Evolutionary conservation across 176 grass and related monocot species (phyloP), one percentile per base, ranked within the genome.

Genomic region (Calamus simplicifolius): DNA sequence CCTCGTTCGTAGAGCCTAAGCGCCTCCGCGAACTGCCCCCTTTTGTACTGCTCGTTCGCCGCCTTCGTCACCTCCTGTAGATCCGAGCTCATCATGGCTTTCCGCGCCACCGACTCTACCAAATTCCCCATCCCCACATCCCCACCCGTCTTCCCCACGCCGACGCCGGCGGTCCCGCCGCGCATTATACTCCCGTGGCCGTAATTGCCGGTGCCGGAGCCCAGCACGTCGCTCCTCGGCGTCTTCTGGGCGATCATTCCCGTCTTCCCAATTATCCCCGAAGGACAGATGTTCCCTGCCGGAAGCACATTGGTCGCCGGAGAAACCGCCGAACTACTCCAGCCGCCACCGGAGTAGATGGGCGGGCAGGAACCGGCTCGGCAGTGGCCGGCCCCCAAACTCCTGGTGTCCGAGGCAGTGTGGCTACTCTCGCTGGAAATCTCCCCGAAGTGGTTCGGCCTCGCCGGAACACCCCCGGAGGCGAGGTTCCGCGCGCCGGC

Each of bases 171-270:
- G 0, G 66, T 48, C 26, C 57, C 63, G 27, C 80, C 75, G 0
- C 76, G 64, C 77, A 95, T 78, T 66, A 95, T 70, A 55, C 79
- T 86, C 4, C 90, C 90, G 25, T 95, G 80, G 55, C 90, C 90
- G 25, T 95, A 89, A 72, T 86, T 29, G 2, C 75, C 79, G 4
- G 60, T 75, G 17, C 82, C 85, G 12, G 79, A 86, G 77, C 85
- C 72, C 5, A 89, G 73, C 30, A 89, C 82, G 59, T 71, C 76
- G 73, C 61, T 49, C 77, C 83, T 12, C 71, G 29, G 48, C 69
- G 66, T 5, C 62, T 27, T 25, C 57, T 54, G 57, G 16, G 51
- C 61, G 58, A 74, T 74, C 3, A 63, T 61, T n/a, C 69, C 48
- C 16, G 53, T 69, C 21, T 28, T 70, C 0, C 56, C 59, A 16